These are phyloP conservation scores for Candida tropicalis DNA, from an alignment of 1,139 yeast species.

Conservation along the genomic window DNA sequence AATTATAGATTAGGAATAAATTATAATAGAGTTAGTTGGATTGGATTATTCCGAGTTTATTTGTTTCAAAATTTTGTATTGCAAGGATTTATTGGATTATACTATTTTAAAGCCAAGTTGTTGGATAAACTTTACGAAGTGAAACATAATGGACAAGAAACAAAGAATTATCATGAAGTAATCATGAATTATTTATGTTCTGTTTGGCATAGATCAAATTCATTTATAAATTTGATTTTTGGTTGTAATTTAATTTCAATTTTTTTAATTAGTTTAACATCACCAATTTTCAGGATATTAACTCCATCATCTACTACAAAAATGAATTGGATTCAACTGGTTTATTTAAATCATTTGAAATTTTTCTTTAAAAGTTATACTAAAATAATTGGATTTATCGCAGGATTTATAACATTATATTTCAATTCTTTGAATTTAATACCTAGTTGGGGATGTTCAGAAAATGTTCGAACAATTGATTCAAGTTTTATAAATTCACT, in stretches of 20 bases:
- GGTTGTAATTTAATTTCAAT: slow-evolving; percentile 42
- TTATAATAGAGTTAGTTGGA: slow-evolving; percentile 32
- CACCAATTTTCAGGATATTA: slow-evolving; percentile 30
- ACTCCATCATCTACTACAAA: slow-evolving; percentile 15
- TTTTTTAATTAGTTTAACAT: slow-evolving; percentile 36
- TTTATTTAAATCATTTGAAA: slow-evolving; percentile 26
- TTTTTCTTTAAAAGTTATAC: slow-evolving; percentile 36
- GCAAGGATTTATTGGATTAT: slow-evolving; percentile 22
- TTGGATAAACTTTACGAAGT: slow-evolving; percentile 33
- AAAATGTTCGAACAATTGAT: slow-evolving; percentile 16
- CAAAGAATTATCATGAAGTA: slow-evolving; percentile 15
- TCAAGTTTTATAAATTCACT: slow-evolving; percentile 30
- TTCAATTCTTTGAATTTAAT: slow-evolving; percentile 29
- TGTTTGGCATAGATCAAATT: slow-evolving; percentile 32
- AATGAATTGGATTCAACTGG: slow-evolving; percentile 8
- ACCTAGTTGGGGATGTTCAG: slow-evolving; percentile 28
- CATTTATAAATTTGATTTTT: slow-evolving; percentile 40
- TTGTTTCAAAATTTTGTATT: slow-evolving; percentile 29
- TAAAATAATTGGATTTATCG: slow-evolving; percentile 36
- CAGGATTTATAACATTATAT: slow-evolving; percentile 35
- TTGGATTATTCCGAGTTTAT: slow-evolving; percentile 30
- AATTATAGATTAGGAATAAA: slow-evolving; percentile 36
- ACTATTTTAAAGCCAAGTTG: slow-evolving; percentile 27
- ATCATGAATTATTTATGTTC: slow-evolving; percentile 23
- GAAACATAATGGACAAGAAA: slow-evolving; percentile 20